A percentile compares a stretch with the other conserved stretches of the same genome.
Conservation (phyloP, 176 grass and related monocot genomes). For the Carex myosuroides region DNA sequence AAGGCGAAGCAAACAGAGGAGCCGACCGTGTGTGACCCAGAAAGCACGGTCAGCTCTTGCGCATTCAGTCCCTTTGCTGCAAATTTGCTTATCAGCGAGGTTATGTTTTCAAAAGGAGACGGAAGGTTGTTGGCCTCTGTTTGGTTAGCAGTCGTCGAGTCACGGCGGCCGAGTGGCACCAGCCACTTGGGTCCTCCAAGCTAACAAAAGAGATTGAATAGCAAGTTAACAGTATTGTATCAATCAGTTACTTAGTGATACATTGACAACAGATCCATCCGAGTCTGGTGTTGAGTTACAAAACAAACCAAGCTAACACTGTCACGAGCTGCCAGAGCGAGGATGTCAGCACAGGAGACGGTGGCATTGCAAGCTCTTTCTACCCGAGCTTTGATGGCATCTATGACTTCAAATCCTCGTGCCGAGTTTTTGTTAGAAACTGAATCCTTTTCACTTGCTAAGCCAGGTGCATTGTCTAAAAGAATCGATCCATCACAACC, state of each 20-base stretch:
- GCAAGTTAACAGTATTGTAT: background rate
- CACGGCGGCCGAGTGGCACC: conserved; percentile 23
- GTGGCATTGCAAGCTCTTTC: conserved; percentile 50
- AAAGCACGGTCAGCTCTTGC: conserved; percentile 20
- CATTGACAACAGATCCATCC: background rate
- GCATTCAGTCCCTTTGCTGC: conserved; percentile 17
- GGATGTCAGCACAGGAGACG: conserved; percentile 85
- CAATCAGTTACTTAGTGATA: background rate
- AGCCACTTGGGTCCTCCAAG: conserved; percentile 22
- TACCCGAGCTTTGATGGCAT: conserved; percentile 64
- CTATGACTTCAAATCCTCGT: conserved; percentile 74
- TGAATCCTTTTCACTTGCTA: conserved; percentile 59
- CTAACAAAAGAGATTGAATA: background rate
- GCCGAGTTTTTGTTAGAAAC: conserved; percentile 59
- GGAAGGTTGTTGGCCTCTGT: conserved; percentile 19
- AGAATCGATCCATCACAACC: conserved; percentile 71
- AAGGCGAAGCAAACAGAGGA: conserved; percentile 21
- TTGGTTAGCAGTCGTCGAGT: conserved; percentile 12
- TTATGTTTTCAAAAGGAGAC: conserved; percentile 13
- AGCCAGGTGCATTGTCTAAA: conserved; percentile 48
- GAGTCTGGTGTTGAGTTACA: background rate
- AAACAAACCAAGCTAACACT: conserved; percentile 50
- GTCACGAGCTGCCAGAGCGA: conserved; percentile 65
- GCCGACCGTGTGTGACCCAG: conserved; percentile 30
- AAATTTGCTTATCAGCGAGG: conserved; percentile 10